These are phyloP conservation scores for Torrubiella hemipterigena DNA, from an alignment of 2,329 filamentous ascomycete genomes.

Conservation along the genomic window DNA sequence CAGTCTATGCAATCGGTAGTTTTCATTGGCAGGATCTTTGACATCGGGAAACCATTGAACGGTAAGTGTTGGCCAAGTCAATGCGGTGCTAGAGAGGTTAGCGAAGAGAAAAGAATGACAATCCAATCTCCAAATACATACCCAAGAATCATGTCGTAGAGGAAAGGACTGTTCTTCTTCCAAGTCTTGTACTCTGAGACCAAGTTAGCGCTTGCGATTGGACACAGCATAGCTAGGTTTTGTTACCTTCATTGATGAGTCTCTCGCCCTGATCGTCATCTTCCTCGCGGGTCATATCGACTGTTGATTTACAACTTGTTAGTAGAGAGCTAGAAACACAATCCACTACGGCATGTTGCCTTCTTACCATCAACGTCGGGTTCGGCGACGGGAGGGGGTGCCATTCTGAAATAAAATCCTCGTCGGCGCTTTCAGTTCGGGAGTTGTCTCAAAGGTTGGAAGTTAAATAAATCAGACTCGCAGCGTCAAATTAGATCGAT, in stretches of 20 bases:
- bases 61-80: slow-evolving; percentile 95
- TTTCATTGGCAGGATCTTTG: slow-evolving; percentile 76
- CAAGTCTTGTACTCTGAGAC: slow-evolving; percentile 90
- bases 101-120: slow-evolving; percentile 1
- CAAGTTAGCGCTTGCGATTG: slow-evolving; percentile 1
- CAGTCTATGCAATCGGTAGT: slow-evolving; percentile 76
- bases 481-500: background rate
- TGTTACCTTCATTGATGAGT: slow-evolving; percentile 81
- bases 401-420: too few relatives aligned
- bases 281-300: slow-evolving; percentile 45
- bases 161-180: slow-evolving; percentile 98
- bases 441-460: background rate
- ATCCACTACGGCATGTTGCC: too few relatives aligned
- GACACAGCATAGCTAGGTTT: too few relatives aligned
- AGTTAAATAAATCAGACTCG: background rate
- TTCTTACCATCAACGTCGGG: slow-evolving; percentile 23
- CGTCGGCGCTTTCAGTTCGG: background rate
- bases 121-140: slow-evolving; percentile 17
- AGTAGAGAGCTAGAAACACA: slow-evolving; percentile 5
- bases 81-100: slow-evolving; percentile 52
- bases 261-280: slow-evolving; percentile 68
- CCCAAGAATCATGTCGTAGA: slow-evolving; percentile 95
- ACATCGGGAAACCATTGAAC: slow-evolving; percentile 98
- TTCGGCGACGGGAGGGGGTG: slow-evolving; percentile 21
- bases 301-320: too few relatives aligned